Evolutionary conservation across 495 filamentous ascomycete species (phyloP), one percentile per base, ranked within the genome.

Genomic region (Glonium stellatum): DNA sequence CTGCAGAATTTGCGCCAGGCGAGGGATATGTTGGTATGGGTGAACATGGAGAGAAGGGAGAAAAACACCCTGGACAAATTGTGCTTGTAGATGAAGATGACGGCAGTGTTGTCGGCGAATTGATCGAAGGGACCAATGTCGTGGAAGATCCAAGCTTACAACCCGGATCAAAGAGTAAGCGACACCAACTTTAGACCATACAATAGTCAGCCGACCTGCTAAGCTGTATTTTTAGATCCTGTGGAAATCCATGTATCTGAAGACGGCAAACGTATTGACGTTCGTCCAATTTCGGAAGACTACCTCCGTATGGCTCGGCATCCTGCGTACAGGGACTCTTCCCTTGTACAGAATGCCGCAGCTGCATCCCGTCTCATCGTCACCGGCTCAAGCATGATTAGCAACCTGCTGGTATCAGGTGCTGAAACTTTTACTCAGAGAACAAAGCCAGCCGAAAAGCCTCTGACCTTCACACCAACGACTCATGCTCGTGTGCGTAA

Each of bases 41-140:
- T n/a, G n/a, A n/a, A n/a, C n/a, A n/a, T n/a, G 61, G 60, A 47
- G 48, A 50, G 50, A 63, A 25, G 13, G 27, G 6, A 31, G 27
- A 31, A 11, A 13, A 50, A 37, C 73, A 77, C 41, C 69, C 65
- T 31, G 89, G 89, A 6, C 85, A 89, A 68, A 92, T 98, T 59
- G 93, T 97, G n/a, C 78, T 98, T 2, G 77, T 97, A 27, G 89
- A 98, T 59, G 93, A 98, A 68, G 92, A 97, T 62, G 85, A 98
- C 78, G 75, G 93, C 51, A 92, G 87, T 70, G 87, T 97, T 5
- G 90, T 98, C 18, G 95, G 93, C 31, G 93, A 97, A 69, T 78
- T 98, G 59, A 79, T 84, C 25, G 88, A 92, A 46, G 88, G 86
- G 8, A 92, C 90, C 66, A 76, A 91, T 48, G 77, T 96, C 31